Conservation (phyloP, 2,329 filamentous ascomycete genomes). For the Cryoendolithus antarcticus region DNA sequence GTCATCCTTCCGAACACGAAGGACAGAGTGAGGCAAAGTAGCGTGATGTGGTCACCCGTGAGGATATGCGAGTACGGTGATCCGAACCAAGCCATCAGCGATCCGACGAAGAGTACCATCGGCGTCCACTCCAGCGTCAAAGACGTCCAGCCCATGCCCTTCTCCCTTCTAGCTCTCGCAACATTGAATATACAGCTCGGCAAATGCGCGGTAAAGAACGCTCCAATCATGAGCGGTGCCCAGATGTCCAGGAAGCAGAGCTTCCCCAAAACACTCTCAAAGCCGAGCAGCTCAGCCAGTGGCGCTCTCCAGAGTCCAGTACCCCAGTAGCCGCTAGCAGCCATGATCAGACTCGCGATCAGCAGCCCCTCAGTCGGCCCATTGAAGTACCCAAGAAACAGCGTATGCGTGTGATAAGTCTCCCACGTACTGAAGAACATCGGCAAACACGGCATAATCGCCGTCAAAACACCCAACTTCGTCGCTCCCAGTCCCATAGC, state of each 20-base stretch:
- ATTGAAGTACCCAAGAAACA: conserved; percentile 94
- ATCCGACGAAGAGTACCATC: conserved; percentile 66
- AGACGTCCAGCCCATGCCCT: conserved; percentile 62
- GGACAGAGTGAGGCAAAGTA: conserved; percentile 89
- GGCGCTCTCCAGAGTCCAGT: conserved; percentile 75
- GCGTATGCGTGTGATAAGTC: conserved; percentile 94
- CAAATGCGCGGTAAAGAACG: conserved; percentile 51
- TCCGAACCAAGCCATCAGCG: conserved; percentile 73
- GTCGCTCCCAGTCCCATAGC: conserved; percentile 85
- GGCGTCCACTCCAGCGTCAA: conserved; percentile 91
- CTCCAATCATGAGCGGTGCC: conserved; percentile 47
- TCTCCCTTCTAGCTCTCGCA: conserved; percentile 56
- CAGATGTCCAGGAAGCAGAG: conserved; percentile 78
- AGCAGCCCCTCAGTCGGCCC: conserved; percentile 92
- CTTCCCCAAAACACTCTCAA: conserved; percentile 51
- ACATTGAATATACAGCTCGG: conserved; percentile 88
- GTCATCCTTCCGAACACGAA: conserved; percentile 97
- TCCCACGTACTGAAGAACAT: conserved; percentile 99
- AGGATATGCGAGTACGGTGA: conserved; percentile 77
- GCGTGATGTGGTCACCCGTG: conserved; percentile 71
- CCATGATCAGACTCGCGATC: conserved; percentile 77
- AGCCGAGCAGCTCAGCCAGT: conserved; percentile 56
- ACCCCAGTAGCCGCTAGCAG: conserved; percentile 74
- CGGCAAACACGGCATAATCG: conserved; percentile 76
- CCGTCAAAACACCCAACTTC: conserved; percentile 78